These are phyloP conservation scores for Tripterygium wilfordii DNA, from an alignment of 177 flowering plant genomes.

Conservation along the genomic window DNA sequence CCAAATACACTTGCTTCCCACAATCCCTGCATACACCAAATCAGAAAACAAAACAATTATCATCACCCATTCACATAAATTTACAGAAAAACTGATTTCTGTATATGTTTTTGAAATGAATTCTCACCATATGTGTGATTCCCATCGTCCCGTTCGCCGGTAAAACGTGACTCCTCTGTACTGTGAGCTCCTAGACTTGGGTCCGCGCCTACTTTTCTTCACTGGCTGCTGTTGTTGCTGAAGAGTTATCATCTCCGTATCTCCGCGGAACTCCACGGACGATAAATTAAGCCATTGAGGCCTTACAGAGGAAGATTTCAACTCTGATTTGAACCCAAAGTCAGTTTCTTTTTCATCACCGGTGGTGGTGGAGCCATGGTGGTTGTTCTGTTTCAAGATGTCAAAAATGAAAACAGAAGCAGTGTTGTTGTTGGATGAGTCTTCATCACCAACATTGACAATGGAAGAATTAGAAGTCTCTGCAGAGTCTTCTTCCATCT, in stretches of 20 bases:
- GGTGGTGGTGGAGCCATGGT: too few species aligned
- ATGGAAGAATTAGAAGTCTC: slow-evolving; percentile 31
- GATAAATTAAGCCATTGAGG: slow-evolving; percentile 31
- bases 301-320: not conserved
- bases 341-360: too few species aligned
- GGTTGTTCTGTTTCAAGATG: slow-evolving; percentile 13
- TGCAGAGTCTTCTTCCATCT: slow-evolving; percentile 22
- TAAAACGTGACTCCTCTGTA: slow-evolving; percentile 64
- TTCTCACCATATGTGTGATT: slow-evolving; percentile 87
- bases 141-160: slow-evolving; percentile 84
- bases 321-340: not conserved
- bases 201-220: slow-evolving; percentile 48
- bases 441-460: slow-evolving; percentile 21
- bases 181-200: slow-evolving; percentile 54
- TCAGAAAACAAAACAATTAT: too few species aligned
- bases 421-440: slow-evolving; percentile 10
- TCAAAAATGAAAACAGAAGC: slow-evolving; percentile 19
- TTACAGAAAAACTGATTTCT: not conserved
- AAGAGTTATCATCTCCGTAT: slow-evolving; percentile 12
- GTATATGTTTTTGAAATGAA: not conserved
- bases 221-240: slow-evolving; percentile 23
- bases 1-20: slow-evolving; percentile 93
- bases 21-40: slow-evolving; percentile 96
- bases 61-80: too few species aligned
- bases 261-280: slow-evolving; percentile 3